Evolutionary conservation across 2,329 filamentous ascomycete genomes (phyloP).

Genomic region (Phyllosticta ampelicida): DNA sequence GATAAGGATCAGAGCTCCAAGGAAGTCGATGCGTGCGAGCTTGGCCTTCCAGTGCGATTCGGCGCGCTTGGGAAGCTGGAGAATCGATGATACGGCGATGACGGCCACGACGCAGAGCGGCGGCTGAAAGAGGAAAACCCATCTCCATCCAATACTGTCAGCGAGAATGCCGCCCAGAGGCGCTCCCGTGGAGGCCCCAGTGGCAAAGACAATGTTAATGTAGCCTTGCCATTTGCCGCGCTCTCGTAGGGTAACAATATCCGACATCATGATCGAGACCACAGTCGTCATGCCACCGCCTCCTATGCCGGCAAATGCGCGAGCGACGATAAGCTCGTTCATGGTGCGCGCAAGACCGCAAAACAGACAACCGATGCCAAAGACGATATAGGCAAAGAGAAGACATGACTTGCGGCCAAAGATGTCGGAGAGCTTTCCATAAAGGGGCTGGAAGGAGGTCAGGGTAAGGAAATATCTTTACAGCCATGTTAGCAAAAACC

Average conservation of each 20-base stretch:
- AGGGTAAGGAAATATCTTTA: conserved; percentile 59
- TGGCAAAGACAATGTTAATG: conserved; percentile 61
- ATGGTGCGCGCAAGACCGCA: conserved; percentile 56
- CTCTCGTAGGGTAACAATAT: conserved; percentile 58
- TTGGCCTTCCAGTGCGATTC: conserved; percentile 55
- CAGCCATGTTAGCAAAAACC: background rate
- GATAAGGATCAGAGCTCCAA: conserved; percentile 57
- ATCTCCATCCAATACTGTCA: conserved; percentile 65
- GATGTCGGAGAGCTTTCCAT: conserved; percentile 60
- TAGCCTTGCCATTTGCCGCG: conserved; percentile 65
- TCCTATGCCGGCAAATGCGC: conserved; percentile 54
- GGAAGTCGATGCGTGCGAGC: conserved; percentile 58
- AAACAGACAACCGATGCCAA: conserved; percentile 52
- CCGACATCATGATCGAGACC: conserved; percentile 57
- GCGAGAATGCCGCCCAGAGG: conserved; percentile 61
- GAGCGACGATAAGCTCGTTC: conserved; percentile 52
- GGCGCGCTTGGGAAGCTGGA: conserved; percentile 50
- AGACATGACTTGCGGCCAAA: conserved; percentile 58
- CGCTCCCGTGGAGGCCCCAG: conserved; percentile 57
- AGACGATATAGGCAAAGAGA: conserved; percentile 53
- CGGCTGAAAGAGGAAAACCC: conserved; percentile 62
- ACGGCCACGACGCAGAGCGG: conserved; percentile 59
- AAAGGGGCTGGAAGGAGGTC: conserved; percentile 65
- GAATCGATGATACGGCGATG: conserved; percentile 48
- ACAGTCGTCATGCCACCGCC: conserved; percentile 63